Conservation (phyloP, 176 grass and related monocot species). For the Guadua angustifolia region DNA sequence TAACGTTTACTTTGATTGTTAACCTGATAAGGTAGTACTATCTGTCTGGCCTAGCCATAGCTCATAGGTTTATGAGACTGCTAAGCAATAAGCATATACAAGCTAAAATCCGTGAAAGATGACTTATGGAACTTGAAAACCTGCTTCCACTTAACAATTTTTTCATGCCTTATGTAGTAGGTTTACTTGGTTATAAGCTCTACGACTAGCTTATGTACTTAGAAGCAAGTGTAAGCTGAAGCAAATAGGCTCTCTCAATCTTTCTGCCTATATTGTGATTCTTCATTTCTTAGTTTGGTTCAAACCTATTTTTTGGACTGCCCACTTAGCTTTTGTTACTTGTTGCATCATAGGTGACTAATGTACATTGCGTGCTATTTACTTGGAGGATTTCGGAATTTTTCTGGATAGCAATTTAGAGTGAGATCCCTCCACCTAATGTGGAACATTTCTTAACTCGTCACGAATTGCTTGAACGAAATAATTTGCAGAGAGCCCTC, state of each 20-base stretch:
- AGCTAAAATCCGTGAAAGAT: not conserved
- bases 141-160: not conserved
- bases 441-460: not conserved
- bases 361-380: not conserved
- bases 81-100: not conserved
- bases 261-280: not conserved
- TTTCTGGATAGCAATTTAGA: conserved; percentile 19
- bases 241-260: not conserved
- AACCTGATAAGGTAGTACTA: not conserved
- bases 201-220: not conserved
- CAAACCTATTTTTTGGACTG: not conserved
- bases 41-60: not conserved
- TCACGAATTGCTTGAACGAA: conserved; percentile 2
- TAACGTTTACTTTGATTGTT: not conserved
- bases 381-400: not conserved
- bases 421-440: not conserved
- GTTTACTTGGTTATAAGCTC: not conserved
- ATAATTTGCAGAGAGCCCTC: conserved; percentile 63
- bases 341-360: not conserved
- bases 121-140: not conserved
- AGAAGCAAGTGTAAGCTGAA: not conserved
- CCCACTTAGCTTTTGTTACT: not conserved
- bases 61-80: not conserved
- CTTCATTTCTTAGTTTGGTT: not conserved
- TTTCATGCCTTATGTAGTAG: not conserved